A percentile compares a stretch with the other conserved stretches of the same genome.
Evolutionary conservation across 257 asterid genomes (phyloP).

Genomic region (Nicotiana attenuata): DNA sequence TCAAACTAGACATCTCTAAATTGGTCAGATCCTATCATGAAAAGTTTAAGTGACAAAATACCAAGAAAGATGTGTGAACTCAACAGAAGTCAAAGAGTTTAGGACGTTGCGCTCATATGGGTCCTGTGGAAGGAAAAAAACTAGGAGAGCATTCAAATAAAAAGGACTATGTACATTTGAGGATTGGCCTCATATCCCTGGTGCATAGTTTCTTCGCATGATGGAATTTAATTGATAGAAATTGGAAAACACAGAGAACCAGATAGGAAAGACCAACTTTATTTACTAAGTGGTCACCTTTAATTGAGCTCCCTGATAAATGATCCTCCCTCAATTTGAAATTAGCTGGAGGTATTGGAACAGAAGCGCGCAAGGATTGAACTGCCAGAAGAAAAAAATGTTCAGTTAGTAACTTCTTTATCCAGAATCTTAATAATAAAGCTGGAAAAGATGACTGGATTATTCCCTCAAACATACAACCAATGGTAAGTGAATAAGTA

Average conservation of each 20-base stretch:
- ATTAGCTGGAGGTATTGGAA: slow-evolving; percentile 65
- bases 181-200: not conserved
- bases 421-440: not conserved
- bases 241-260: not conserved
- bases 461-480: not conserved
- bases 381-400: slow-evolving; percentile 26
- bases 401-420: not conserved
- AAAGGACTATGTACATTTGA: too few species aligned
- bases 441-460: slow-evolving; percentile 7
- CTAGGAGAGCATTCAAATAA: too few species aligned
- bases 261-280: not conserved
- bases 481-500: not conserved
- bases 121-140: too few species aligned
- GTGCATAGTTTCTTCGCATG: not conserved
- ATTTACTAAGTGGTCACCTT: slow-evolving; percentile 1
- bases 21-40: not conserved
- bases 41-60: not conserved
- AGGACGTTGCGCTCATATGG: too few species aligned
- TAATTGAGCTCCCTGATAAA: slow-evolving; percentile 20
- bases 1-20: not conserved
- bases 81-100: too few species aligned
- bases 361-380: slow-evolving; percentile 58
- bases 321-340: slow-evolving; percentile 70
- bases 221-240: not conserved
- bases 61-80: not conserved